Evolutionary conservation across 306 rosid species (phyloP).

Genomic region (Citrullus amarus): DNA sequence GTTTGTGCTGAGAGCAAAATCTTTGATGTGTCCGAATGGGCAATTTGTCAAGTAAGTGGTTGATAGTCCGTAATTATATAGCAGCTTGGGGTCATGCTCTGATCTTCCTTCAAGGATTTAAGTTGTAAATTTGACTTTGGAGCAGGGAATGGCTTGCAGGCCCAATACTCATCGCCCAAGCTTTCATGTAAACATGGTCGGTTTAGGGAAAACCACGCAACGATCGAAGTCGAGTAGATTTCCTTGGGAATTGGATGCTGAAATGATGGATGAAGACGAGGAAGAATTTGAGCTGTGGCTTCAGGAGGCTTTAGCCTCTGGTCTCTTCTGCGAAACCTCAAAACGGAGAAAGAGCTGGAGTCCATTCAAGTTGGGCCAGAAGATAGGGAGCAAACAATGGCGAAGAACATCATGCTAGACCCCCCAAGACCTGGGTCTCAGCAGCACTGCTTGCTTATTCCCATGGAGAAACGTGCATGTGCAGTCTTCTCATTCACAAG

Average conservation of each 20-base stretch:
- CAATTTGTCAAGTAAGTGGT: conserved; percentile 84
- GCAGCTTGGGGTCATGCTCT: not conserved
- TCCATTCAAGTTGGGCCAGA: conserved; percentile 76
- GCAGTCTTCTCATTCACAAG: not conserved
- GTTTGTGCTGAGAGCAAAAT: conserved; percentile 97
- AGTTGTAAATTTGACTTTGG: not conserved
- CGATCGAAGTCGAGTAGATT: conserved; percentile 68
- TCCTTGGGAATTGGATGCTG: conserved; percentile 95
- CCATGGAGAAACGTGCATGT: not conserved
- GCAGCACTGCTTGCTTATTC: not conserved
- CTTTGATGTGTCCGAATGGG: conserved; percentile 99
- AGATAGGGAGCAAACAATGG: conserved; percentile 83
- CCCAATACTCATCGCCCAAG: conserved; percentile 95
- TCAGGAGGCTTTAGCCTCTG: conserved; percentile 92
- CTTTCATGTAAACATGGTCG: conserved; percentile 98
- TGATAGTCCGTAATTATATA: not conserved
- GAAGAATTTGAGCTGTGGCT: conserved; percentile 93
- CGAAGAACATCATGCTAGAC: conserved; percentile 80
- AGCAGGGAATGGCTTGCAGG: conserved; percentile 97
- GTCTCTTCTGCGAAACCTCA: conserved; percentile 79
- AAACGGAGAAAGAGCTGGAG: conserved; percentile 98
- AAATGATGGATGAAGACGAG: conserved; percentile 90
- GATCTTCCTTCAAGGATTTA: not conserved
- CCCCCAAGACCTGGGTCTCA: not conserved
- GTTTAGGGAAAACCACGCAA: conserved; percentile 68